A percentile compares a stretch with the other conserved stretches of the same genome.
Evolutionary conservation across 768 basidiomycete species (phyloP).

Genomic region (Calocybe cyanea): DNA sequence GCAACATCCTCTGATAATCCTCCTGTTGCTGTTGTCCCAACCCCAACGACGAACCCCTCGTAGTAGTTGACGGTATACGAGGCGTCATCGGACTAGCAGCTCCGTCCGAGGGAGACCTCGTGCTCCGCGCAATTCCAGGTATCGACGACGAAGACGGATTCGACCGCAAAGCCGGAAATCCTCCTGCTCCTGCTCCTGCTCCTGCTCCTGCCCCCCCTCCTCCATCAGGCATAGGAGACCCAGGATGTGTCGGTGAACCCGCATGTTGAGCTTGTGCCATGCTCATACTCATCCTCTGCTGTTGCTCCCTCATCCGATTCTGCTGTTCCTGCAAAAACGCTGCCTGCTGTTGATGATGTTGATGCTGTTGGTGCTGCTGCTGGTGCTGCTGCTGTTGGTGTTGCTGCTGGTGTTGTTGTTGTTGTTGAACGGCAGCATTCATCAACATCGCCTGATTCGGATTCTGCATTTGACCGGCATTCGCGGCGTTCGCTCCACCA

Average conservation of each 20-base stretch:
- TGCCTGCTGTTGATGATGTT: conserved; percentile 27
- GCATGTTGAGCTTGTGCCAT: conserved; percentile 27
- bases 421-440: conserved; percentile 12
- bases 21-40: conserved; percentile 33
- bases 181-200: conserved; percentile 22
- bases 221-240: conserved; percentile 36
- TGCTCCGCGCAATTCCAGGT: conserved; percentile 72
- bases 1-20: conserved; percentile 55
- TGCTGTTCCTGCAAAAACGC: conserved; percentile 17
- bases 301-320: conserved; percentile 17
- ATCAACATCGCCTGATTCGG: conserved; percentile 12
- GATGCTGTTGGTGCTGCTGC: no score
- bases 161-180: conserved; percentile 51
- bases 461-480: background rate
- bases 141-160: conserved; percentile 45
- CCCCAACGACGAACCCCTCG: conserved; percentile 33
- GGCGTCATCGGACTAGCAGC: conserved; percentile 49
- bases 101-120: conserved; percentile 71
- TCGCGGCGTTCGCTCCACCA: conserved; percentile 14
- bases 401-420: conserved; percentile 25
- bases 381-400: conserved; percentile 29
- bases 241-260: conserved; percentile 39
- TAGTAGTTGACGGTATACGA: conserved; percentile 31
- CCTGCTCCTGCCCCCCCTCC: conserved; percentile 20
- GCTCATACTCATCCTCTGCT: conserved; percentile 12